Base-by-base conservation (phyloP, 495 filamentous ascomycete species). In the Penicillium desertorum region DNA sequence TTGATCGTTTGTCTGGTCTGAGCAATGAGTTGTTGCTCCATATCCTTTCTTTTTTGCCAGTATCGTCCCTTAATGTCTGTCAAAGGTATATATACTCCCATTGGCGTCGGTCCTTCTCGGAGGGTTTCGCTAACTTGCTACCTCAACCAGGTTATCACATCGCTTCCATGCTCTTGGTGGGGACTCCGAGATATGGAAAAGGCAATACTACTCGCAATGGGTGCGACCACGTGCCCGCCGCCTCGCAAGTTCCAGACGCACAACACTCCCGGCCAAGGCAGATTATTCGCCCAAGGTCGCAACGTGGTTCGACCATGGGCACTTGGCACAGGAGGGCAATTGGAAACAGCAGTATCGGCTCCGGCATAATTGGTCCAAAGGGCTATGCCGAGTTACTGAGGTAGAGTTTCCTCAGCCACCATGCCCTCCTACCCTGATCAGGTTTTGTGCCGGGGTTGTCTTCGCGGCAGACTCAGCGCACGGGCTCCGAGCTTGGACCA, bases 331-430 rank as follows among this genome's bases (percentile, higher is more conserved):
- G 43, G 78, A 76, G 29, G 80, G 76, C 34, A 81, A 89, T 70
- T 98, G 94, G 94, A 97, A 97, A 77, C 79, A 81, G 51, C 88
- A 94, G 62, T 98, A 92, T 71, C 91, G 88, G 63, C 79, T 97
- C 34, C 83, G 89, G 50, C 88, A 97, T 65, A 98, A 98, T 69
- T 98, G 94, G 94, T 83, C 86, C 17, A 84, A 81, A 59, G 94
- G 94, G 23, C 85, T 83, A 59, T 96, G 92, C 58, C 84, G 82
- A 44, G 82, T 96, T 3, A 87, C 86, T 27, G 88, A 96, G 70
- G 80, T 96, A 22, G 76, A 81, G 57, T 81, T 96, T 30, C 79
- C 83, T 20, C 73, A 81, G 52, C 73, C 82, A 10, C 72, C 77
- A 6, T 64, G 73, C 51, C 81, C 83, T 51, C 82, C 81, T n/a